Evolutionary conservation across 1,284 basidiomycete species (phyloP), one percentile per base, ranked within the genome.

Genomic region (Fomes fomentarius): DNA sequence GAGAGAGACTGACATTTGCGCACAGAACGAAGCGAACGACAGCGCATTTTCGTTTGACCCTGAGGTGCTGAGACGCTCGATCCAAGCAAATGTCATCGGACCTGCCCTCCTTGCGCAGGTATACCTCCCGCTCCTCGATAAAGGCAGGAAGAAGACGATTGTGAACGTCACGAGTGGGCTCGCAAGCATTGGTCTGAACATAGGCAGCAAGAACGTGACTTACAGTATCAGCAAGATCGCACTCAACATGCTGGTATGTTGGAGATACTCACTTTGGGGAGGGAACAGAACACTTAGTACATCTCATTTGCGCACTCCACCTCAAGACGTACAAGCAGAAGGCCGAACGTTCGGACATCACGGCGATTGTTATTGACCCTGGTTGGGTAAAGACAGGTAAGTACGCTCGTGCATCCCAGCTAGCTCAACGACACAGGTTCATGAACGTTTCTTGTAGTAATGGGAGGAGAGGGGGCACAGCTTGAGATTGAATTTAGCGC

Each of bases 341-440:
- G n/a, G 58, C 48, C 31, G 62, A 64, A 26, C 53, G 56, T 15
- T 62, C 63, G 1, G 62, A 71, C 37, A 52, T 69, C 35, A 66
- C 63, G 1, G 49, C 55, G 0, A 52, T 69, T 19, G 45, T 60
- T 5, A 28, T 71, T 3, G 67, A 71, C 50, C 68, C 69, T 11
- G 69, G 64, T 1, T 71, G 66, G 64, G 66, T 71, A 14, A 73
- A 69, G 63, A 74, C 67, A 10, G 65, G 69, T 70, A 39, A 30
- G 46, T 43, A n/a, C 14, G 19, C n/a, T 12, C n/a, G 8, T 6
- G 8, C 14, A 10, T 17, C 31, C 12, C 4, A 4, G 11, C 4
- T 9, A 17, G n/a, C 24, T 3, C 21, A 3, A 15, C 3, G 11
- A 1, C 1, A 11, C 19, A 5, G 24, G 7, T 28, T 14, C 8